Evolutionary conservation across 78 protist species (phyloP), one percentile per base, ranked within the genome.

Genomic region (Dictyostelium capitatum): DNA sequence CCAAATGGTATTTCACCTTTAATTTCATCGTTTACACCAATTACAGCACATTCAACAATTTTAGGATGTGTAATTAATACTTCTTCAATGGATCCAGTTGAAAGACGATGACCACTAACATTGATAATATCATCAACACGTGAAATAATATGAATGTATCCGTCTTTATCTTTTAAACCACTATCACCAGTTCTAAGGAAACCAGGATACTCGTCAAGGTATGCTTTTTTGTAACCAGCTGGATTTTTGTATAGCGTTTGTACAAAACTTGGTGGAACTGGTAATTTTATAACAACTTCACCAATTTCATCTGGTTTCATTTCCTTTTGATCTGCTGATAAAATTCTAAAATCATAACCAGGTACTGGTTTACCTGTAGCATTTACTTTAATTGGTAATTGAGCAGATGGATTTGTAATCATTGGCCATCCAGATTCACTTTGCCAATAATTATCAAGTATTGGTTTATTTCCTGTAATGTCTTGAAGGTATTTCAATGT

Each of bases 111-210:
- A 15, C 97, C 99, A 15, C 97, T 95, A 28, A 95, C 96, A 69
- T 98, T 98, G 95, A 98, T 97, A 28, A 97, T 80, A 57, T 98
- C 99, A 30, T 98, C 99, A 4, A 96, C 96, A 17, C 99, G 79
- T 17, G 96, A 51, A 91, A 96, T 85, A 12, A 97, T 67, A 64
- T 32, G 50, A 19, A 89, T 56, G 57, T 95, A 95, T 11, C 96
- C 97, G 2, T 96, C 95, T 0, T 77, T 80, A 19, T 79, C 94
- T 6, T 32, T 4, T 46, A 30, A 54, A 7, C 97, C 98, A 6
- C 98, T 91, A 62, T 98, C 98, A 17, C 97, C 98, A 4, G 98
- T 87, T 43, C 67, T 12, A 37, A 80, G 95, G 20, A 62, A 95
- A 57, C 97, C 97, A 3, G 89, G 41, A 65, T 47, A 78, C 20